Evolutionary conservation across 345 rosid genomes (phyloP).

Genomic region (Euclidium syriacum): DNA sequence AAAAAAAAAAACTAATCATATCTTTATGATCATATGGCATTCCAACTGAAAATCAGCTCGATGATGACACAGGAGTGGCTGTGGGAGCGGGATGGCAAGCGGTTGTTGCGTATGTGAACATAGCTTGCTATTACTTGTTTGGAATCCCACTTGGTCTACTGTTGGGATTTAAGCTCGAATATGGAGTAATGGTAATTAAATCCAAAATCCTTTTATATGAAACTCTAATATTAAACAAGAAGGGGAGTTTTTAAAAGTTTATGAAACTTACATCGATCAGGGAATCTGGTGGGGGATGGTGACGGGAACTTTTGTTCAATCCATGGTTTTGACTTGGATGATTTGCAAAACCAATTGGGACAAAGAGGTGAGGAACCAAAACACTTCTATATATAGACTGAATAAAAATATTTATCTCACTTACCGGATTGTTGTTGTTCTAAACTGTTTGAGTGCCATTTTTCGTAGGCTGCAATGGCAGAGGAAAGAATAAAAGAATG

Average conservation of each 20-base stretch:
- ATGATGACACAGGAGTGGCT: slow-evolving; percentile 55
- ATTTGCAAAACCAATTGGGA: slow-evolving; percentile 50
- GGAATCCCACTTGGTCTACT: slow-evolving; percentile 71
- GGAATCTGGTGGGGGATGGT: slow-evolving; percentile 89
- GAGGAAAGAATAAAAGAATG: slow-evolving; percentile 61
- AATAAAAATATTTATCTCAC: background rate
- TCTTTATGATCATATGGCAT: too few relatives aligned
- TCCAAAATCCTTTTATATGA: background rate
- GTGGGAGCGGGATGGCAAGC: slow-evolving; percentile 90
- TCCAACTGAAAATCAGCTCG: background rate
- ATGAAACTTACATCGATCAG: slow-evolving; percentile 17
- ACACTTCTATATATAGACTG: background rate
- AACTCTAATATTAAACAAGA: background rate
- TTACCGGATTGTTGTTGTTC: background rate
- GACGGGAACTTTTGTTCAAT: slow-evolving; percentile 58
- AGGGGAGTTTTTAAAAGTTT: background rate
- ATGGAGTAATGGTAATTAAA: slow-evolving; percentile 51
- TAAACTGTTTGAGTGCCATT: background rate
- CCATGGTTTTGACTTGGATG: slow-evolving; percentile 45
- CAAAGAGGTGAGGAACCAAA: slow-evolving; percentile 39
- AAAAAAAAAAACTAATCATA: too few relatives aligned
- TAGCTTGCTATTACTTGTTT: slow-evolving; percentile 61
- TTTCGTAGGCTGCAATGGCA: slow-evolving; percentile 63
- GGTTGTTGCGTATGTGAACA: slow-evolving; percentile 57
- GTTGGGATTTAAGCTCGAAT: slow-evolving; percentile 59